phyloP scores from a whole-genome alignment of 768 basidiomycete genomes.

The Phaffia australis region DNA sequence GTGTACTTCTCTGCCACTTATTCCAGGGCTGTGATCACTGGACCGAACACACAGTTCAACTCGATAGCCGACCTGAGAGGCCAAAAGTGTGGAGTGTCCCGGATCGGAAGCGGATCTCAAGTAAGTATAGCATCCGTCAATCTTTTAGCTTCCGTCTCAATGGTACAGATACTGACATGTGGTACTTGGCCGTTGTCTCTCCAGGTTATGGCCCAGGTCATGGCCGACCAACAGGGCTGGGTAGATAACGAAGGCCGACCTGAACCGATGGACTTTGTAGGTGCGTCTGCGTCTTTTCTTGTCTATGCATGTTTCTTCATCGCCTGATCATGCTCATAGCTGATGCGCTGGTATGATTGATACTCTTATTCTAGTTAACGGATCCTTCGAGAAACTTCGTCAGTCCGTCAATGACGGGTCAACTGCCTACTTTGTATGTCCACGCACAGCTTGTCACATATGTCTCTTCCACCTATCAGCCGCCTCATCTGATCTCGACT shows the following conservation, averaged over 20 bases:
- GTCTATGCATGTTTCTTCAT: constrained; percentile 44
- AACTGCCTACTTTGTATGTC: constrained; percentile 40
- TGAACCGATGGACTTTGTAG: constrained; percentile 48
- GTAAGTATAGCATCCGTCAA: constrained; percentile 1
- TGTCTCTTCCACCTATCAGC: constrained; percentile 27
- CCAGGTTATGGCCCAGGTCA: constrained; percentile 90
- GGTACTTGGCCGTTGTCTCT: constrained; percentile 36
- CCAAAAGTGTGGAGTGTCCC: constrained; percentile 77
- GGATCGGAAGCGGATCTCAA: constrained; percentile 51
- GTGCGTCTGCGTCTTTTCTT: constrained; percentile 39
- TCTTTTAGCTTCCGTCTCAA: background rate
- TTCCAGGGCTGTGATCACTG: constrained; percentile 78
- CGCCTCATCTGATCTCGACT: background rate
- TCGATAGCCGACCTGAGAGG: constrained; percentile 63
- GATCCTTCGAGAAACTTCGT: constrained; percentile 47
- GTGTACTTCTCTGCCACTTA: background rate
- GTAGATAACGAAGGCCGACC: constrained; percentile 33
- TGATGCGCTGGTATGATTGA: background rate
- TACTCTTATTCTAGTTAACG: constrained; percentile 32
- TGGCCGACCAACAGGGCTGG: constrained; percentile 85
- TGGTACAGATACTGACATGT: too few relatives aligned
- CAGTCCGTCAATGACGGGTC: constrained; percentile 77
- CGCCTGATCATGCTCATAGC: background rate
- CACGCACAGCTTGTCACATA: constrained; percentile 4
- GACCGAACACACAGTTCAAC: constrained; percentile 59